Evolutionary conservation across 1,139 yeast species (phyloP), one percentile per base, ranked within the genome.

Genomic region (Wickerhamiella pararugosa): DNA sequence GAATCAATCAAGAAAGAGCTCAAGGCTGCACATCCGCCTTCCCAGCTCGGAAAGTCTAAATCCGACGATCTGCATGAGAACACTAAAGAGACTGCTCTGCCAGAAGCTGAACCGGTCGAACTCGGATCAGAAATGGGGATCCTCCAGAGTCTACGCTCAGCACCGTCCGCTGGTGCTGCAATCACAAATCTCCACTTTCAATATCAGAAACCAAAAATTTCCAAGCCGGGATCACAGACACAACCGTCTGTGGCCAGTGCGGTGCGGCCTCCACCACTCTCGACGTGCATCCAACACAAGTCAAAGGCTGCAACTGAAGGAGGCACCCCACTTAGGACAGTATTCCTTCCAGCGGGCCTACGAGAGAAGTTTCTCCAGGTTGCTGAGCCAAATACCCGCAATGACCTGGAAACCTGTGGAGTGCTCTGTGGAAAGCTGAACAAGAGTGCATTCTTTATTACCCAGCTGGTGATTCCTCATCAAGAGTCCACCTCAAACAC

Each of bases 321-420:
- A 26, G 78, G 78, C 0, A 61, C 60, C 5, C 71, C 75, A 2
- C 55, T 75, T 36, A 62, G 78, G 39, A 62, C 74, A 0, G 55
- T 73, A 1, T 73, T 66, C 52, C 53, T 73, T 10, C 77, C 80
- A 0, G 46, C 56, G 0, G 57, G 58, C 28, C 57, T 75, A 11
- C 62, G 70, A 29, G 44, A 55, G 1, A 47, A 53, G 27, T 75
- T 75, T 49, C 58, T 73, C 7, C 48, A 53, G 25, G 53, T 71
- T 8, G 75, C 79, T 1, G 49, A 54, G 9, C 47, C 58, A 2
- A 75, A 75, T 51, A 75, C 80, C 1, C 21, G 37, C 1, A 54
- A 57, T 10, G 68, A 67, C 37, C 57, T 75, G n/a, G 80, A 75
- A 52, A 75, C 80, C 0, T 75, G 79, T 53, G 81, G 80, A 8